Evolutionary conservation across 2,329 filamentous ascomycete species (phyloP).

Genomic region (Hypoxylon sp.): DNA sequence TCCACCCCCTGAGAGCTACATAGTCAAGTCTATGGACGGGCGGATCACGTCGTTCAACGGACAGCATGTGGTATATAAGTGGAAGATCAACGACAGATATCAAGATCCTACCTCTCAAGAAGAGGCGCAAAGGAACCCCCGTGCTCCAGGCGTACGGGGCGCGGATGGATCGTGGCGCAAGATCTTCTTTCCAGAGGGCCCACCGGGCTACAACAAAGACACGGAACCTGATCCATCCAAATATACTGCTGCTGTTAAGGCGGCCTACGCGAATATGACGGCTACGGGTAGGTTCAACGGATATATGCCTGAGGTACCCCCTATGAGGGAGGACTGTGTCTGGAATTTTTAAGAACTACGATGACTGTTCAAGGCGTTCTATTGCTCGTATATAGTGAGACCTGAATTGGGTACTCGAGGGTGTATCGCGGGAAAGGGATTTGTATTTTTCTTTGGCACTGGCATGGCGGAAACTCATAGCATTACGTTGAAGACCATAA

Average conservation of each 20-base stretch:
- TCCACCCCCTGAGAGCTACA: conserved; percentile 56
- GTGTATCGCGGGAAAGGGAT: too few species aligned
- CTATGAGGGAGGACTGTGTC: conserved; percentile 76
- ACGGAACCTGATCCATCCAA: conserved; percentile 63
- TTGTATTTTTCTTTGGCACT: too few species aligned
- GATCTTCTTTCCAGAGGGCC: conserved; percentile 78
- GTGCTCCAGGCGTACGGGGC: conserved; percentile 58
- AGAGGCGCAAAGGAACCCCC: conserved; percentile 9
- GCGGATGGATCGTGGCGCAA: conserved; percentile 66
- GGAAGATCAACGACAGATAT: conserved; percentile 40
- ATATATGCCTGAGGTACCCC: conserved; percentile 81
- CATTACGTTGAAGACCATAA: conserved; percentile 1
- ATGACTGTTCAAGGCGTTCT: too few species aligned
- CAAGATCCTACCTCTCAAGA: conserved; percentile 26
- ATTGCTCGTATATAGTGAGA: too few species aligned
- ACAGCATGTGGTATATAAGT: conserved; percentile 67
- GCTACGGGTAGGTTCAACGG: conserved; percentile 73
- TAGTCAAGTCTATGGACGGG: conserved; percentile 52
- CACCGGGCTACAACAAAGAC: conserved; percentile 69
- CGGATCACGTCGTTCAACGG: conserved; percentile 69
- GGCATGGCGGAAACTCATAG: conserved; percentile 4
- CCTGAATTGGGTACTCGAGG: too few species aligned
- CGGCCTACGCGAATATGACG: conserved; percentile 70
- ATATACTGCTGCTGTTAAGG: conserved; percentile 68
- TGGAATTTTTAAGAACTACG: conserved; percentile 72